phyloP scores from a whole-genome alignment of 768 basidiomycete genomes.

The Boletus speciosus region DNA sequence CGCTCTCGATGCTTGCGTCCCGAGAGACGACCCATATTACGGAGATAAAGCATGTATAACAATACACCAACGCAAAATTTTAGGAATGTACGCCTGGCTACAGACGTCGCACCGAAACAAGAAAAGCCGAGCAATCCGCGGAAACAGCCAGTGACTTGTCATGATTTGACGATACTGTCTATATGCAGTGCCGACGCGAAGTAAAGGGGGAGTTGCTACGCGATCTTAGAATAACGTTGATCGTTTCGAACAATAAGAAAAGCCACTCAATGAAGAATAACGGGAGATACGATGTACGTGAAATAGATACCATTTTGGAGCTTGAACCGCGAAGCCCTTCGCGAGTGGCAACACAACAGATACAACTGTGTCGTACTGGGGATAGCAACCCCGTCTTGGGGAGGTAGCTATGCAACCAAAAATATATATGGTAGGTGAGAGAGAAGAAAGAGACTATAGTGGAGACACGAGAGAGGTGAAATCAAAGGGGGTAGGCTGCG shows the following conservation, averaged over 20 bases:
- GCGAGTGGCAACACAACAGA: constrained; percentile 31
- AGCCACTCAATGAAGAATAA: neutral
- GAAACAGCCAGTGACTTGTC: neutral
- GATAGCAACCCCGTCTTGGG: constrained; percentile 7
- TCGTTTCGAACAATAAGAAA: neutral
- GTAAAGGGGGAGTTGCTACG: neutral
- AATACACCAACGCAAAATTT: neutral
- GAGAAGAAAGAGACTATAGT: neutral
- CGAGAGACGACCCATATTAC: no score
- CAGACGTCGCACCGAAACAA: neutral
- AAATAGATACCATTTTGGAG: constrained; percentile 37
- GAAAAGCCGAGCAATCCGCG: neutral
- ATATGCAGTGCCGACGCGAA: neutral
- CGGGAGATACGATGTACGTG: neutral
- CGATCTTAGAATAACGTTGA: neutral
- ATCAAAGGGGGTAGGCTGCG: neutral
- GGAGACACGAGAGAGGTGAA: neutral
- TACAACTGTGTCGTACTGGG: constrained; percentile 20
- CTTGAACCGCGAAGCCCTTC: constrained; percentile 52
- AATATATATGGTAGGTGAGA: constrained; percentile 31
- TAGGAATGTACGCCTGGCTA: no score
- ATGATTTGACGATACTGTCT: neutral
- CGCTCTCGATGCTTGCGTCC: no score
- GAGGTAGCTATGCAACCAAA: constrained; percentile 25
- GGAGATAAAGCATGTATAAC: neutral